Evolutionary conservation across 148 eudicot genomes (phyloP).

Genomic region (Camellia japonica): DNA sequence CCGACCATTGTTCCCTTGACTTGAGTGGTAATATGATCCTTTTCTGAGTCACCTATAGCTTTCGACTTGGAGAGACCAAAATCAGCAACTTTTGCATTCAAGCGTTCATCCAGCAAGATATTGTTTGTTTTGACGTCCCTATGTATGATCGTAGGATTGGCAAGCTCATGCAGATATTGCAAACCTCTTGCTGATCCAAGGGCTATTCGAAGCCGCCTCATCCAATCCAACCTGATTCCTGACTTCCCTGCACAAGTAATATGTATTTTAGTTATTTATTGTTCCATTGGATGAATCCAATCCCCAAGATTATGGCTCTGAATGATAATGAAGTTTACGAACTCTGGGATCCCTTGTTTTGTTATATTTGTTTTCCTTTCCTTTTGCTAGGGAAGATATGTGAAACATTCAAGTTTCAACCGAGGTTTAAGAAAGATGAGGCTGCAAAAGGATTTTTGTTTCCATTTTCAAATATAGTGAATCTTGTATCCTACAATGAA

Average conservation of each 20-base stretch:
- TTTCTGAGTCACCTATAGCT: conserved; percentile 26
- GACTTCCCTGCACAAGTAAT: conserved; percentile 34
- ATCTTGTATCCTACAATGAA: neutral
- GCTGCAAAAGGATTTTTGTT: neutral
- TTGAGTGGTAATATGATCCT: conserved; percentile 46
- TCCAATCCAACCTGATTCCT: conserved; percentile 57
- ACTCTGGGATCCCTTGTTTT: neutral
- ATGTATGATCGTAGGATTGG: conserved; percentile 59
- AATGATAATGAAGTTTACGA: neutral
- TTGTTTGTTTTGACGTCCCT: conserved; percentile 57
- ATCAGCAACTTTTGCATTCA: conserved; percentile 60
- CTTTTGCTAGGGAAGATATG: neutral
- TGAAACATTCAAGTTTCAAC: neutral
- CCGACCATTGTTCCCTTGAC: conserved; percentile 64
- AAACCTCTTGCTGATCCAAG: conserved; percentile 55
- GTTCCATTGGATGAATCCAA: neutral
- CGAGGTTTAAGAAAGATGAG: neutral
- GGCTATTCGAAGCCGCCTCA: conserved; percentile 45
- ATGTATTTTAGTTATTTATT: neutral
- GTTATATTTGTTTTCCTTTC: neutral
- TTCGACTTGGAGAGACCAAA: conserved; percentile 47
- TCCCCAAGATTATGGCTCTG: neutral
- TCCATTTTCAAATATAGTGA: too few relatives aligned
- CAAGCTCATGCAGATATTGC: conserved; percentile 56
- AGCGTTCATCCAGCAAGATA: conserved; percentile 42